Base-by-base conservation (phyloP, 495 filamentous ascomycete species). In the Neurospora tetraspora region DNA sequence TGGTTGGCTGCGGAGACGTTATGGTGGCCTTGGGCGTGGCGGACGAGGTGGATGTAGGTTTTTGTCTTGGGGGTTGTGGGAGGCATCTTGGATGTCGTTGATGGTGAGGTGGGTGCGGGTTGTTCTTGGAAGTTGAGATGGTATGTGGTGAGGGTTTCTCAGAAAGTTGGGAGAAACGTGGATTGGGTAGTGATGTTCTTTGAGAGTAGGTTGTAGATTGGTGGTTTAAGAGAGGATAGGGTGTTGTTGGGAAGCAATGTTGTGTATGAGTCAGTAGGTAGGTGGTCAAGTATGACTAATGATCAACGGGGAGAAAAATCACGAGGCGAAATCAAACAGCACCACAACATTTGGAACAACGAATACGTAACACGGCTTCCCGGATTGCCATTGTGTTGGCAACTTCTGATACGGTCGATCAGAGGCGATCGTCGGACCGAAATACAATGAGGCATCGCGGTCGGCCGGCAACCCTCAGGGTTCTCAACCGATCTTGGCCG, bases 1-100 rank as follows among this genome's bases (percentile, higher is more conserved):
- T 96, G 90, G 84, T 94, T 94, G 53, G 83, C 88, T n/a, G 78
- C 76, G 72, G 75, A 84, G 77, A 97, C 88, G 83, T 98, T 97
- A 85, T 98, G 94, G 77, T 88, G 84, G 81, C 93, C 94, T 85
- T 86, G 84, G 27, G 85, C 85, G 77, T 86, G 85, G 59, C 85
- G 84, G 70, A 86, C 85, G 39, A 86, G 80, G 76, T 96, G 86
- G 73, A 86, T 77, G 37, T 82, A 80, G 23, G 79, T 81, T 85
- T 34, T 74, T 75, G n/a, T n/a, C n/a, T n/a, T n/a, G n/a, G n/a
- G n/a, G n/a, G n/a, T n/a, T n/a, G n/a, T n/a, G n/a, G n/a, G n/a
- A n/a, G n/a, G n/a, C n/a, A n/a, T n/a, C n/a, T n/a, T n/a, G n/a
- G n/a, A n/a, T n/a, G n/a, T n/a, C n/a, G n/a, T n/a, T n/a, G n/a